These are phyloP conservation scores for Aspergillus haitiensis DNA, from an alignment of 495 filamentous ascomycete genomes.

Conservation along the genomic window DNA sequence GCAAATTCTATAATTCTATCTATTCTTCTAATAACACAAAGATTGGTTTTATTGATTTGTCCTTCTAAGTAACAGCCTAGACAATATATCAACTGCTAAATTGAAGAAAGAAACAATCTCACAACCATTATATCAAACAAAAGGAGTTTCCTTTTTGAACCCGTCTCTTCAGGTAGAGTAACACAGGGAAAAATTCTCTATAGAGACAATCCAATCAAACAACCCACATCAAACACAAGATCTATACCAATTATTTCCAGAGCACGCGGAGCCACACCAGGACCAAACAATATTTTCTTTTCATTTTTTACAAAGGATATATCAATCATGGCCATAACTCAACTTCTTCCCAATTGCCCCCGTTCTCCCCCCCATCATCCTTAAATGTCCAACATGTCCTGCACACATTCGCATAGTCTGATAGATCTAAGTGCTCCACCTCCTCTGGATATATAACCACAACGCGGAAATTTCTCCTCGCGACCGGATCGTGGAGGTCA, in stretches of 20 bases:
- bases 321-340: constrained; percentile 78
- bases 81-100: neutral
- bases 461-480: constrained; percentile 79
- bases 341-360: constrained; percentile 63
- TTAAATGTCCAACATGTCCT: constrained; percentile 66
- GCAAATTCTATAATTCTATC: too few species aligned
- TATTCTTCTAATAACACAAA: too few species aligned
- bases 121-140: neutral
- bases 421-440: constrained; percentile 75
- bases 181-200: neutral
- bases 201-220: neutral
- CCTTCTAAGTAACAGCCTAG: too few species aligned
- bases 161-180: too few species aligned
- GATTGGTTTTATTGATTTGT: too few species aligned
- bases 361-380: constrained; percentile 31
- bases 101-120: neutral
- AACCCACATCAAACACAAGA: neutral
- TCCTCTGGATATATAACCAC: constrained; percentile 78
- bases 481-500: constrained; percentile 65
- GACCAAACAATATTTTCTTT: too few species aligned
- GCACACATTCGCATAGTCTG: constrained; percentile 59
- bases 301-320: neutral
- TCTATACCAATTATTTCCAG: neutral
- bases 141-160: neutral
- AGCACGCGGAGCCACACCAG: neutral